Conservation (phyloP, 805 yeast genomes). For the Zygosaccharomyces rouxii region DNA sequence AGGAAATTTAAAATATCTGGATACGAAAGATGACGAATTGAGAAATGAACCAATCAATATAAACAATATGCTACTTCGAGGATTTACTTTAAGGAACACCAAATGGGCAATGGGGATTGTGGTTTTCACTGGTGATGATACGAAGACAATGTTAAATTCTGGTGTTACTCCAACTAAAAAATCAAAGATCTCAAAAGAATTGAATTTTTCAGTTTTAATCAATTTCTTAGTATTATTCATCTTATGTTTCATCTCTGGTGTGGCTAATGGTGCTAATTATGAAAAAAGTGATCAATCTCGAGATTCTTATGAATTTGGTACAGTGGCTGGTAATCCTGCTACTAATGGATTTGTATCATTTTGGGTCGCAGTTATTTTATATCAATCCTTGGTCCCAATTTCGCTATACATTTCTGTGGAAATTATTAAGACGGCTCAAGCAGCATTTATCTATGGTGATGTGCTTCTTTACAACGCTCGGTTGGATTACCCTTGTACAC, state of each 20-base stretch:
- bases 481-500: conserved; percentile 76
- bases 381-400: conserved; percentile 78
- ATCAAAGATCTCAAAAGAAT: conserved; percentile 67
- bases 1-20: conserved; percentile 58
- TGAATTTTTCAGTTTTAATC: conserved; percentile 63
- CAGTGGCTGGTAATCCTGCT: conserved; percentile 61
- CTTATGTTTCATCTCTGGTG: conserved; percentile 64
- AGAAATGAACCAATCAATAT: conserved; percentile 61
- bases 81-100: conserved; percentile 73
- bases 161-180: conserved; percentile 76
- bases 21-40: conserved; percentile 28
- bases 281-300: conserved; percentile 46
- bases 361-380: conserved; percentile 70
- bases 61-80: conserved; percentile 67
- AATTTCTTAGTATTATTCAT: conserved; percentile 62
- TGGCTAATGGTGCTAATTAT: conserved; percentile 68
- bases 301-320: conserved; percentile 62
- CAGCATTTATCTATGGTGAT: conserved; percentile 74
- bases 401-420: conserved; percentile 78
- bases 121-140: conserved; percentile 70
- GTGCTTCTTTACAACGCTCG: conserved; percentile 62
- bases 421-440: conserved; percentile 77
- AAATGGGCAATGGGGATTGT: conserved; percentile 81
- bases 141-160: conserved; percentile 77
- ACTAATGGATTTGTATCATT: conserved; percentile 67